Base-by-base conservation (phyloP, 2,329 filamentous ascomycete genomes). In the Ophiocordyceps camponoti-floridani region DNA sequence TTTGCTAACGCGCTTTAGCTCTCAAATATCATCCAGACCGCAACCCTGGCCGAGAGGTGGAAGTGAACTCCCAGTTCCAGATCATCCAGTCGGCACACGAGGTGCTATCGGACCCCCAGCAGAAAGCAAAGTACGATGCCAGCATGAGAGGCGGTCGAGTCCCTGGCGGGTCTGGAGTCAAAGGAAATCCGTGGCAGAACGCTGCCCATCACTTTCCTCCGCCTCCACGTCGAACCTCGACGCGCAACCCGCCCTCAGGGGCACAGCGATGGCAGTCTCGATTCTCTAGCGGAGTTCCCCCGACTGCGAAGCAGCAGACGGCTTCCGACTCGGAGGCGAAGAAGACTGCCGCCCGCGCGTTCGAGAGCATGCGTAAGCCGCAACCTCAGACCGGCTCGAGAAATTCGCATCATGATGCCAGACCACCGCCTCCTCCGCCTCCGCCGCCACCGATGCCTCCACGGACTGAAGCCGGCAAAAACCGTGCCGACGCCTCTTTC, bases 11-110 rank as follows among this genome's bases (percentile, higher is more conserved):
- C 11, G 23, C 4, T 4, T 18, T 46, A 86, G 86, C 86, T 42
- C 68, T 93, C 42, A 83, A 84, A 60, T 93, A 83, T 55, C 87
- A 94, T 56, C 87, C 87, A 8, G 87, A 94, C 59, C 81, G 87
- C 47, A 94, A 94, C 56, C 84, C 82, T 11, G 87, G 87, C 44
- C 77, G 75, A 55, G 86, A 94, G 62, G 64, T 75, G 46, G 84
- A 89, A 56, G 82, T 82, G 56, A 84, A 84, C 51, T 70, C 81
- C 30, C 83, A 84, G 56, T 94, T 94, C 56, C 84, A 93, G 59
- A 75, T 80, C 43, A 93, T 94, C 43, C 84, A 93, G 61, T 77
- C 82, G 4, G 87, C 87, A 19, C 80, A 93, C 56, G 87, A 94
- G 58, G 70, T 94, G 44, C 60, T 78, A 13, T 67, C 63, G 26